These are phyloP conservation scores for Russula vinacea DNA, from an alignment of 768 basidiomycete species.

Conservation along the genomic window DNA sequence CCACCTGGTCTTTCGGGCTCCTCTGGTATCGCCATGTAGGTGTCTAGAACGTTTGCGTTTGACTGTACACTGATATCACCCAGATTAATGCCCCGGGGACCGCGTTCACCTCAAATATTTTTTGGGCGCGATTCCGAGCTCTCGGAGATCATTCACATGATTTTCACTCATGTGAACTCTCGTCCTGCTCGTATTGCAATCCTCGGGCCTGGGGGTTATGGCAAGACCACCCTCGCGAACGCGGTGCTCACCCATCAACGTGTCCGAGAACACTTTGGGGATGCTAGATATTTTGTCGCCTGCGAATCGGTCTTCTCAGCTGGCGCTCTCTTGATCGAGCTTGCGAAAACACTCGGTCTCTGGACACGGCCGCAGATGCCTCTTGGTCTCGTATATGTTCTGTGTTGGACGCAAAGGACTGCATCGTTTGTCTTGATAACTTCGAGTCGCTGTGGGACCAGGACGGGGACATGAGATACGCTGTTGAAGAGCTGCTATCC, in stretches of 20 bases:
- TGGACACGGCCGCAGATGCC: not conserved
- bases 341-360: constrained; percentile 2
- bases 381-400: not conserved
- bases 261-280: not conserved
- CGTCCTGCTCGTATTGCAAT: constrained; percentile 11
- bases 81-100: not conserved
- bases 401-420: not conserved
- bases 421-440: too few species aligned
- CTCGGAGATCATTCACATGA: not conserved
- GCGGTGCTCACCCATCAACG: constrained; percentile 6
- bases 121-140: not conserved
- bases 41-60: too few species aligned
- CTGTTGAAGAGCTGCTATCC: too few species aligned
- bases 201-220: constrained; percentile 9
- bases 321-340: constrained; percentile 1
- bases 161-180: not conserved
- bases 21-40: not conserved
- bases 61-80: not conserved
- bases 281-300: constrained; percentile 5
- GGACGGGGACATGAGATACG: too few species aligned
- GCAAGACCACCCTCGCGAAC: constrained; percentile 8
- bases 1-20: too few species aligned
- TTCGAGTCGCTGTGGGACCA: too few species aligned
- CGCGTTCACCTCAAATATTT: not conserved
- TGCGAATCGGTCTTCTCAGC: constrained; percentile 6